Evolutionary conservation across 768 basidiomycete species (phyloP), one percentile per base, ranked within the genome.

Genomic region (Tephrocybe sp.): DNA sequence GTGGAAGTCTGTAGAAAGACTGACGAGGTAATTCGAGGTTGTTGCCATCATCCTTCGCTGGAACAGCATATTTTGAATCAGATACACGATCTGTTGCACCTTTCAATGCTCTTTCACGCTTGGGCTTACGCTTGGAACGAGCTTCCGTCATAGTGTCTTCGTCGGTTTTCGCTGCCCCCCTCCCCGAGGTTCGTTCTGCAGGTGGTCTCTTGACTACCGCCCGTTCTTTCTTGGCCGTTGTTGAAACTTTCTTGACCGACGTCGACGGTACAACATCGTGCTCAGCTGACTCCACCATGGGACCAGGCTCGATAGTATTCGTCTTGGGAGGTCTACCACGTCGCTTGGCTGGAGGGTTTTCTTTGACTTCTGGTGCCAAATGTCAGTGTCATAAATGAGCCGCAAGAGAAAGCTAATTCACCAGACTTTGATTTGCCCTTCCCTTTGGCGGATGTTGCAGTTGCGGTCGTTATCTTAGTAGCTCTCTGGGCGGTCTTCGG

Each of bases 251-350:
- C 18, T 20, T 37, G 23, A 23, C 42, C 7, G 24, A 42, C n/a
- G n/a, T 33, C 34, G 47, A 4, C 15, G 7, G 34, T 14, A 36
- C 15, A 11, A 30, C 28, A 30, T 30, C 28, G 11, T 36, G 34
- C 4, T n/a, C 28, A 12, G 12, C 15, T 14, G 34, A 12, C 7
- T 36, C 34, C 4, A 14, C 15, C 34, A 14, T 15, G 15, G 34
- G 9, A 6, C 12, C 28, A 36, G 15, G 4, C 9, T 36, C 34
- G 7, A 36, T 14, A n/a, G 4, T 36, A 15, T 12, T 4, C 34
- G 34, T 15, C 47, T 57, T 61, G 2, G 59, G 48, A 33, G 53
- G 57, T 34, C 60, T 50, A 4, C 51, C 56, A 44, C 56, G 43
- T 20, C 55, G 58, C 47, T 61, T 65, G 9, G 50, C 9, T 14